Base-by-base conservation (phyloP, 495 filamentous ascomycete species). In the Lasiosphaeria hispida region DNA sequence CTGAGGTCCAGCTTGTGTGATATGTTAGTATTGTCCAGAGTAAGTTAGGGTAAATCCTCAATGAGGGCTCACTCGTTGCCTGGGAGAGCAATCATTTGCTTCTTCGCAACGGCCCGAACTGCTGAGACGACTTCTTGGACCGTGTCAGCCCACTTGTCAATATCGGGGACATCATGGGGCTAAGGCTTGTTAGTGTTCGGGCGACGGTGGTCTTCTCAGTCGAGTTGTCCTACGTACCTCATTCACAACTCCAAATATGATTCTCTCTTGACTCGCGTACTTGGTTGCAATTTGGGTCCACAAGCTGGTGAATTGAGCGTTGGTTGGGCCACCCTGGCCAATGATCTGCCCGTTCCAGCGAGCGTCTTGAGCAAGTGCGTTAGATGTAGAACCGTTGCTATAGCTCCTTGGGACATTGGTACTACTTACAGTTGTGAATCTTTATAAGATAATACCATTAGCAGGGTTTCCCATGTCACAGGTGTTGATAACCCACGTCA, bases 231-330 rank as follows among this genome's bases (percentile, higher is more conserved):
- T 65, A 34, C 76, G 69, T 2, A 78, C 78, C 64, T 84, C 83
- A 55, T 85, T 85, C 75, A 84, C 80, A 17, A 84, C 55, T 15
- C 81, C 82, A 65, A 85, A 83, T 6, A 73, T 67, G 7, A 84
- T 67, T 23, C 77, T 80, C 14, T 61, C 23, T 11, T 75, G 40
- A 15, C 40, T 59, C 10, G 68, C 74, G 57, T 84, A 85, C 55
- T 83, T 80, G 14, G 63, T 74, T 11, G 82, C 83, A 7, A 85
- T 58, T 61, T 83, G 77, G 7, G 63, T 68, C 83, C 82, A 85
- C 11, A 84, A 59, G 55, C 63, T 69, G 1, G 73, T 74, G 49
- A 84, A 80, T 23, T 84, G 69, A 5, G 64, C 76, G 59, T 83
- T 77, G 15, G 71, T 72, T 2, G 83, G 79, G 1, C 78, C 80